Conservation (phyloP, 768 basidiomycete species). For the Hygrocybe punicea region DNA sequence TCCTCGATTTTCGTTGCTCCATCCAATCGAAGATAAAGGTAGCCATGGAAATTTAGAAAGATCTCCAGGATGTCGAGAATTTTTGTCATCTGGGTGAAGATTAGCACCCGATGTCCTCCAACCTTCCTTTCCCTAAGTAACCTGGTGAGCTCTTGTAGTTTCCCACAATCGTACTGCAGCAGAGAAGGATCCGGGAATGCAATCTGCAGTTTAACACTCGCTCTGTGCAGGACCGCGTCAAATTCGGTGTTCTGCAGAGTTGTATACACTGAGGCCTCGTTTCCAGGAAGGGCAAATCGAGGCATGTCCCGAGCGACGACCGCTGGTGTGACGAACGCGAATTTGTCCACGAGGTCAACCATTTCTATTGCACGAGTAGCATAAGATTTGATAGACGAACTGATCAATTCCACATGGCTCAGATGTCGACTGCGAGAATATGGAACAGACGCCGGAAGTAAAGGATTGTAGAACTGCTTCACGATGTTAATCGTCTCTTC, state of each 20-base stretch:
- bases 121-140: slow-evolving; percentile 81
- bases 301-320: slow-evolving; percentile 77
- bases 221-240: slow-evolving; percentile 65
- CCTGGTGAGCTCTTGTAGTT: slow-evolving; percentile 78
- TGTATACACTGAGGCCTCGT: slow-evolving; percentile 23
- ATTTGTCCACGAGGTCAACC: slow-evolving; percentile 55
- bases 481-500: slow-evolving; percentile 45
- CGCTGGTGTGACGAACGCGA: slow-evolving; percentile 77
- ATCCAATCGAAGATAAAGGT: slow-evolving; percentile 90
- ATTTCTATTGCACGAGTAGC: slow-evolving; percentile 54
- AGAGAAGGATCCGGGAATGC: slow-evolving; percentile 89
- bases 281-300: slow-evolving; percentile 52
- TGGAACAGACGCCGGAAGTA: slow-evolving; percentile 51
- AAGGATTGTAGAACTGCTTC: slow-evolving; percentile 38
- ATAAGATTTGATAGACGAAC: slow-evolving; percentile 62
- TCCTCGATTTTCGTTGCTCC: slow-evolving; percentile 96
- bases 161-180: slow-evolving; percentile 94
- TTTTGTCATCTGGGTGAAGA: slow-evolving; percentile 97
- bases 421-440: slow-evolving; percentile 39
- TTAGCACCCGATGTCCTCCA: slow-evolving; percentile 84
- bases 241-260: slow-evolving; percentile 44
- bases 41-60: slow-evolving; percentile 89
- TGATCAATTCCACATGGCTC: slow-evolving; percentile 41
- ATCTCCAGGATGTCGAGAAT: slow-evolving; percentile 92
- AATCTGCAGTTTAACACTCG: slow-evolving; percentile 82